Conservation (phyloP, 108 stramenopile genomes). For the Epithemia pelagica region DNA sequence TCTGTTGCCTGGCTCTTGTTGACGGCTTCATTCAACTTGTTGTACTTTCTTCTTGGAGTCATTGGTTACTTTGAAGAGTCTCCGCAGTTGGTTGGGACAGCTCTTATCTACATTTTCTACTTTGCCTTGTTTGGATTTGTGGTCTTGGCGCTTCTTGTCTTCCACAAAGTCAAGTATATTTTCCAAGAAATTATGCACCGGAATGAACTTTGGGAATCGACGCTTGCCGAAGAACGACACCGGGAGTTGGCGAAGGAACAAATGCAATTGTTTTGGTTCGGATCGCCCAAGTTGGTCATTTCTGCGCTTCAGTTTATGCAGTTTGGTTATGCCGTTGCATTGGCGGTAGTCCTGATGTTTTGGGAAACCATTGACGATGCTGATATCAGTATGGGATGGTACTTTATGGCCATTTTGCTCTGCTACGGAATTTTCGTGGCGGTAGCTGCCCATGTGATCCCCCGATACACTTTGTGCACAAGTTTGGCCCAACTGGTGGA, state of each 20-base stretch:
- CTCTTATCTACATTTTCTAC: constrained; percentile 34
- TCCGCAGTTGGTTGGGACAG: constrained; percentile 17
- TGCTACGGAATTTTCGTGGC: constrained; percentile 55
- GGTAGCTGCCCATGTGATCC: constrained; percentile 49
- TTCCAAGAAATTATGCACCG: constrained; percentile 36
- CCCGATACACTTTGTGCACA: constrained; percentile 80
- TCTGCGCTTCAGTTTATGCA: constrained; percentile 71
- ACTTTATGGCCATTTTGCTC: constrained; percentile 25
- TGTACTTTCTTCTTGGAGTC: constrained; percentile 63
- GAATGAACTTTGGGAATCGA: constrained; percentile 2
- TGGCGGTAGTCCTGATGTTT: constrained; percentile 62
- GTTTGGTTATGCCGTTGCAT: constrained; percentile 82
- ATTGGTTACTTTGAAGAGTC: constrained; percentile 27
- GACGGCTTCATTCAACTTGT: constrained; percentile 43
- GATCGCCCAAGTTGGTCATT: constrained; percentile 63
- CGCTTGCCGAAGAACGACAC: too few relatives aligned
- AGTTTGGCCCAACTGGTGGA: constrained; percentile 77
- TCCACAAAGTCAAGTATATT: constrained; percentile 30
- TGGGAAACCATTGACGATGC: constrained; percentile 27
- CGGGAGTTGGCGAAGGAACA: constrained; percentile 28
- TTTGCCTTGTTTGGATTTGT: constrained; percentile 29
- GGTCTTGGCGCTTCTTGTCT: constrained; percentile 23
- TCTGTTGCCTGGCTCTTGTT: constrained; percentile 71
- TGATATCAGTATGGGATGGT: constrained; percentile 11
- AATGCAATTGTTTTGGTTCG: constrained; percentile 63